Evolutionary conservation across 305 asterid species (phyloP).

Genomic region (Fraxinus ornus): DNA sequence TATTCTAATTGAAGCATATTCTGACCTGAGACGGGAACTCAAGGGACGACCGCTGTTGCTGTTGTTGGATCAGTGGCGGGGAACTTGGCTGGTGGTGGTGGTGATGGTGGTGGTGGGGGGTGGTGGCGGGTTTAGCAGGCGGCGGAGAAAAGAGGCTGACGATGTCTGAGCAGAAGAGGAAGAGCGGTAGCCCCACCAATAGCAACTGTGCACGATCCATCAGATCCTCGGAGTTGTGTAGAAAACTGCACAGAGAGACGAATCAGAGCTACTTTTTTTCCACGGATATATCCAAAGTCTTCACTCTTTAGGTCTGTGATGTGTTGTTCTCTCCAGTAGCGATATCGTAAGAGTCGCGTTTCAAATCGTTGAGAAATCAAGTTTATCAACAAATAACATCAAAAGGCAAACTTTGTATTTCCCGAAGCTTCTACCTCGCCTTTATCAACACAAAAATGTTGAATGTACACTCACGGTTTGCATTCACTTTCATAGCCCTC

Average conservation of each 20-base stretch:
- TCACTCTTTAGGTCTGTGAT: not conserved
- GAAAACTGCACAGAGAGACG: not conserved
- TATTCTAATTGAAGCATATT: not conserved
- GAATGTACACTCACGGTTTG: too few species aligned
- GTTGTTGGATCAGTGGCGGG: conserved; percentile 48
- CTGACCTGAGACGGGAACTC: conserved; percentile 64
- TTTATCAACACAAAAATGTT: too few species aligned
- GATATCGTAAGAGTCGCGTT: not conserved
- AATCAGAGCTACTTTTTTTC: not conserved
- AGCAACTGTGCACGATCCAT: conserved; percentile 89
- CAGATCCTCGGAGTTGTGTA: conserved; percentile 26
- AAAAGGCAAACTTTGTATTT: too few species aligned
- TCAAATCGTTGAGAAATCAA: not conserved
- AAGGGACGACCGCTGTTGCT: conserved; percentile 35
- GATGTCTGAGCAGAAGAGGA: conserved; percentile 79
- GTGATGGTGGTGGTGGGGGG: conserved; percentile 46
- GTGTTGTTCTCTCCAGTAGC: not conserved
- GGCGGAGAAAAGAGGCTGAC: conserved; percentile 73
- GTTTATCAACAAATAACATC: not conserved
- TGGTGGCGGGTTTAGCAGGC: conserved; percentile 56
- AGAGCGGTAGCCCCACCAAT: conserved; percentile 71
- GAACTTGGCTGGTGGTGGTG: conserved; percentile 34
- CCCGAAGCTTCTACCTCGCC: too few species aligned
- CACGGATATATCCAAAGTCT: not conserved
- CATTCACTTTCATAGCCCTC: too few species aligned